These are phyloP conservation scores for Sphaceloma murrayae DNA, from an alignment of 2,329 filamentous ascomycete genomes.

Conservation along the genomic window DNA sequence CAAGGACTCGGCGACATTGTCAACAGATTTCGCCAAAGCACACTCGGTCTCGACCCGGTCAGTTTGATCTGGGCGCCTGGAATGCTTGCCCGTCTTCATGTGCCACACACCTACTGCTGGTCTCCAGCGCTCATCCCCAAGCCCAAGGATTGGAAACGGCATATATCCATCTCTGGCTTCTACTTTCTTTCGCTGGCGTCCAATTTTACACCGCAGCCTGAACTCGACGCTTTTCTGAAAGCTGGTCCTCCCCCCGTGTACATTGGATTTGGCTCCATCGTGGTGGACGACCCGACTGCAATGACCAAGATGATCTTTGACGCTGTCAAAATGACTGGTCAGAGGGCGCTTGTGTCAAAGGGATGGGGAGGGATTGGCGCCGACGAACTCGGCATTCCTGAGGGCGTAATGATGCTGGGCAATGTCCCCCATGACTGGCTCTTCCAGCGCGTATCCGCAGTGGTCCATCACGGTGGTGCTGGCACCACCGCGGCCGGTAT, in stretches of 20 bases:
- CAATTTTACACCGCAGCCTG: constrained; percentile 55
- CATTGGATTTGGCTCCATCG: constrained; percentile 76
- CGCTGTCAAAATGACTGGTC: constrained; percentile 47
- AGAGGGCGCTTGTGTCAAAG: constrained; percentile 45
- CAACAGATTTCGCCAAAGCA: constrained; percentile 67
- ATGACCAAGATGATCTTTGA: constrained; percentile 66
- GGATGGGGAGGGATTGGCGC: constrained; percentile 46
- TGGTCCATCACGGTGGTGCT: constrained; percentile 52
- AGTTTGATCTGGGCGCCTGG: constrained; percentile 76
- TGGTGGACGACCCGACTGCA: constrained; percentile 63
- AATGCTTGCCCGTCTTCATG: constrained; percentile 61
- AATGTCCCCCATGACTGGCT: constrained; percentile 52
- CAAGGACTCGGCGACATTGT: constrained; percentile 79
- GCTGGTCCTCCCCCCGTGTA: constrained; percentile 66
- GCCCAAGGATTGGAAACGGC: constrained; percentile 62
- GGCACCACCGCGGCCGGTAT: constrained; percentile 48
- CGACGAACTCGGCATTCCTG: constrained; percentile 32
- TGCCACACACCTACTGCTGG: constrained; percentile 95
- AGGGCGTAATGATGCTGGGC: constrained; percentile 43
- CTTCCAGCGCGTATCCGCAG: constrained; percentile 46
- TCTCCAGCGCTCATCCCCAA: constrained; percentile 69
- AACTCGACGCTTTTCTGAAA: constrained; percentile 59
- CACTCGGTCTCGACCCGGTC: constrained; percentile 64
- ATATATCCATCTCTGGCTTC: constrained; percentile 69
- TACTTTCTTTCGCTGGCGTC: constrained; percentile 62